Evolutionary conservation across 768 basidiomycete species (phyloP), one percentile per base, ranked within the genome.

Genomic region (Trametes gibbosa): DNA sequence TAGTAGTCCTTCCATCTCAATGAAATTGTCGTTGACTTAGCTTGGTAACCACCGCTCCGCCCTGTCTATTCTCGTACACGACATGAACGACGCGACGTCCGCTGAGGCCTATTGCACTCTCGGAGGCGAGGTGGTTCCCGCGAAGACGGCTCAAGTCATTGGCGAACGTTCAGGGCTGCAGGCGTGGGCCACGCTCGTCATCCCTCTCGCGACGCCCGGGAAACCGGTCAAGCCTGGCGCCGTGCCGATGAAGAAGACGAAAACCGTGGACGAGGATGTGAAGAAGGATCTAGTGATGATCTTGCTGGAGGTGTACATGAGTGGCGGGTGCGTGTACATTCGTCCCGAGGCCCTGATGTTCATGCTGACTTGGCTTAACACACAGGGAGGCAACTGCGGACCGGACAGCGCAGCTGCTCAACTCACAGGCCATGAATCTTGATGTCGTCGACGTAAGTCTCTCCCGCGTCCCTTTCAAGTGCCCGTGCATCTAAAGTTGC

Each of bases 51-150:
- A 92, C 64, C 79, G 75, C 12, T 73, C 77, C 19, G 90, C 89
- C 0, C 79, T 98, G 1, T 71, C 81, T 7, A 76, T 81, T 1
- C 82, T 98, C 7, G 88, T 87, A 7, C 79, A 84, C 59, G 80
- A 82, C 37, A 73, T 97, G 10, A 80, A 81, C 50, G 95, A 98
- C 69, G 77, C 82, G 0, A 75, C 81, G 0, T 89, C 92, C 2
- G 92, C 94, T 0, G 92, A 96, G 68, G 81, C 86, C 5, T 97
- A 95, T 71, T 96, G 95, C 66, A 81, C 87, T 1, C 82, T 89
- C 32, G 86, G 85, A 17, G 92, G 95, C 5, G 82, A 84, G 21
- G 81, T 96, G 23, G 75, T 97, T 4, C 79, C 88, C 0, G 74
- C 79, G 1, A 85, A 82, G 62, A 73, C 80, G 0, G 86, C 85